A percentile compares a stretch with the other conserved stretches of the same genome.
Evolutionary conservation across 352 stramenopile species (phyloP).

Genomic region (Globisporangium alternatum): DNA sequence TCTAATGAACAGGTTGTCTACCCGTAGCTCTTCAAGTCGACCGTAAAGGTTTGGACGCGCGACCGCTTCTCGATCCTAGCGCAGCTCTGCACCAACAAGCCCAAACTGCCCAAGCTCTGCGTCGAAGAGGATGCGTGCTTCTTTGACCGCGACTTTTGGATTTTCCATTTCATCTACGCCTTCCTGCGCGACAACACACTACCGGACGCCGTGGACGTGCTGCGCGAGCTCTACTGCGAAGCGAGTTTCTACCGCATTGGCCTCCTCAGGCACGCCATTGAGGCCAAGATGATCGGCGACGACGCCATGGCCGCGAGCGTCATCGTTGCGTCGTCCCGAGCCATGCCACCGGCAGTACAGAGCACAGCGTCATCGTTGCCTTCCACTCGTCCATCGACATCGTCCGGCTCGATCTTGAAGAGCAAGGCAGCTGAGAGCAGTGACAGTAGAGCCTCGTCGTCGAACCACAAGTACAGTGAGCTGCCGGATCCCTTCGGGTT

Average conservation of each 20-base stretch:
- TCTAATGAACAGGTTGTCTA: not conserved
- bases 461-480: conserved; percentile 45
- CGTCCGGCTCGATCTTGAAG: not conserved
- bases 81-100: conserved; percentile 65
- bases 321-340: conserved; percentile 9
- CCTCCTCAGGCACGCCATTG: conserved; percentile 70
- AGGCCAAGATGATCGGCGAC: conserved; percentile 70
- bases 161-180: conserved; percentile 69
- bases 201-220: conserved; percentile 45
- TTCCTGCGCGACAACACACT: conserved; percentile 69
- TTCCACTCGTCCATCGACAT: conserved; percentile 6
- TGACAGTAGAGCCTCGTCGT: not conserved
- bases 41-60: conserved; percentile 66
- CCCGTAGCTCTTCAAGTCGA: conserved; percentile 64
- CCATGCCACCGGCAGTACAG: conserved; percentile 2
- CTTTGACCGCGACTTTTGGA: conserved; percentile 70
- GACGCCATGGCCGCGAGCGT: conserved; percentile 35
- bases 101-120: conserved; percentile 50
- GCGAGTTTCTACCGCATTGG: conserved; percentile 75
- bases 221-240: conserved; percentile 79
- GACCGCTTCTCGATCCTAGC: conserved; percentile 82
- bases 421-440: not conserved
- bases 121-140: conserved; percentile 60
- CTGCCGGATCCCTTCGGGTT: conserved; percentile 70
- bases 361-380: conserved; percentile 7